Conservation (phyloP, 2,329 filamentous ascomycete species). For the Clonostachys rosea region DNA sequence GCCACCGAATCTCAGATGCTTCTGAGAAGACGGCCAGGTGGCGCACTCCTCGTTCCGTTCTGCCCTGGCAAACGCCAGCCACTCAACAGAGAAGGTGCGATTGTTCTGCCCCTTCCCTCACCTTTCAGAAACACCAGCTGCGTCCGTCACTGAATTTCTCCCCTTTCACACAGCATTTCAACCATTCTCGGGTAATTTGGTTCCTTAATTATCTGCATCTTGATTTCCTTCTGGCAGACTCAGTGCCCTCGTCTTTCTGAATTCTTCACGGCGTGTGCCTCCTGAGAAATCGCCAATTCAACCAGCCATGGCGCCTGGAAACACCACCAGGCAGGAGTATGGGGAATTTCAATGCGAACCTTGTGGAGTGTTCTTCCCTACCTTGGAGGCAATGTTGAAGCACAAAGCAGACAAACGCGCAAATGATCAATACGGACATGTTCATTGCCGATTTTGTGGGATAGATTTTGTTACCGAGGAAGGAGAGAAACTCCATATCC, state of each 20-base stretch:
- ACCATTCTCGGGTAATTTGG: not conserved
- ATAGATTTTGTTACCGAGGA: slow-evolving; percentile 23
- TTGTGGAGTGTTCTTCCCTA: slow-evolving; percentile 18
- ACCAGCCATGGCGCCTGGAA: not conserved
- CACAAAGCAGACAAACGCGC: slow-evolving; percentile 21
- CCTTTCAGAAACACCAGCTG: no score
- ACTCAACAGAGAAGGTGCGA: no score
- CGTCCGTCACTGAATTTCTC: not conserved
- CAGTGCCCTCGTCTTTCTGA: no score
- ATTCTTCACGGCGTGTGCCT: no score
- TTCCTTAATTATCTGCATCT: not conserved
- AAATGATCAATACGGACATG: slow-evolving; percentile 14
- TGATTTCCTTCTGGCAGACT: not conserved
- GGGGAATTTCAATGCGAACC: slow-evolving; percentile 17
- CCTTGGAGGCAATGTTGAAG: slow-evolving; percentile 12
- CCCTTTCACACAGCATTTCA: not conserved
- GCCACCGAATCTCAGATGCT: no score
- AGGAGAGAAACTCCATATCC: slow-evolving; percentile 24
- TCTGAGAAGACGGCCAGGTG: no score
- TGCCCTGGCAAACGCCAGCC: no score
- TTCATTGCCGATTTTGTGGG: slow-evolving; percentile 31
- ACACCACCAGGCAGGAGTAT: not conserved
- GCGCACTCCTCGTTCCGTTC: no score
- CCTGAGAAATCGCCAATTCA: no score
- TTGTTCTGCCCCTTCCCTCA: no score